Conservation (phyloP, 2,329 filamentous ascomycete genomes). For the Talaromyces piceae region DNA sequence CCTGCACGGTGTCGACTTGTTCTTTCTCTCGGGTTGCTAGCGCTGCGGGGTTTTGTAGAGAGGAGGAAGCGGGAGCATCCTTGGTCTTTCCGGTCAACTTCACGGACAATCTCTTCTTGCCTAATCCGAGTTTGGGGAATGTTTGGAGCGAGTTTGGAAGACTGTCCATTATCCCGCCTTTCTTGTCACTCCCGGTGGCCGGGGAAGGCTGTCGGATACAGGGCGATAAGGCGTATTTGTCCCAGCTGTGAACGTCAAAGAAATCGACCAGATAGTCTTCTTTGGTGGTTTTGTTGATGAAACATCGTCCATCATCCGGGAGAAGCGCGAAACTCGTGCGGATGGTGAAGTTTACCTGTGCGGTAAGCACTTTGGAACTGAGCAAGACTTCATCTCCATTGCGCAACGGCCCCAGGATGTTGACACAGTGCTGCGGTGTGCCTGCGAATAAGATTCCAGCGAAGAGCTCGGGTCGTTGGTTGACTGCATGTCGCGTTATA, state of each 20-base stretch:
- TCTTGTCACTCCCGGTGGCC: constrained; percentile 37
- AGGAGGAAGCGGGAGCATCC: not conserved
- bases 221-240: constrained; percentile 68
- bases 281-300: constrained; percentile 72
- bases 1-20: constrained; percentile 10
- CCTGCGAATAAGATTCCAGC: constrained; percentile 80
- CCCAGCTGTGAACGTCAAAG: constrained; percentile 72
- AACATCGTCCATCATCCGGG: constrained; percentile 80
- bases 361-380: constrained; percentile 81
- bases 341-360: constrained; percentile 87
- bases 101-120: constrained; percentile 28
- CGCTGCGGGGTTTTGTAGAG: constrained; percentile 9
- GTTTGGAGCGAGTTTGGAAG: constrained; percentile 29
- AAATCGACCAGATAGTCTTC: constrained; percentile 79
- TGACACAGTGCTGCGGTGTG: constrained; percentile 77
- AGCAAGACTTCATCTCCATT: constrained; percentile 90
- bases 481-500: constrained; percentile 81
- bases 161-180: constrained; percentile 23
- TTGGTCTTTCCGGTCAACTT: constrained; percentile 18
- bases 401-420: constrained; percentile 80
- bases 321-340: constrained; percentile 78
- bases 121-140: constrained; percentile 15
- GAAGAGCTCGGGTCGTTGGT: constrained; percentile 76
- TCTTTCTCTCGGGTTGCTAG: constrained; percentile 9
- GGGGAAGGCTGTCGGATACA: constrained; percentile 65